These are phyloP conservation scores for Colletotrichum zoysiae DNA, from an alignment of 2,329 filamentous ascomycete species.

Conservation along the genomic window DNA sequence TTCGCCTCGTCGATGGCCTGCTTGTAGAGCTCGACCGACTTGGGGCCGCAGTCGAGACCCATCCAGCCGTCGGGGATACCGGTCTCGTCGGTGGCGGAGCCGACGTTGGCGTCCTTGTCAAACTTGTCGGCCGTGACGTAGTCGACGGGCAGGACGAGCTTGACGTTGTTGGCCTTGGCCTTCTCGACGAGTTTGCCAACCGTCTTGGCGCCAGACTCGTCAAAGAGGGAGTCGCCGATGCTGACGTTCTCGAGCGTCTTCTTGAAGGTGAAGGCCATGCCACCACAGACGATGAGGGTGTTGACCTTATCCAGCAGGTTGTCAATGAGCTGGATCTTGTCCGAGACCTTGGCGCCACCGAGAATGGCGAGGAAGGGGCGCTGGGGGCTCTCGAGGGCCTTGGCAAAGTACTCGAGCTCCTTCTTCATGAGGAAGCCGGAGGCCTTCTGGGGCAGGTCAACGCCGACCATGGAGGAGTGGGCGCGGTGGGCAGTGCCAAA, in stretches of 20 bases:
- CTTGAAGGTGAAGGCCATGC: slow-evolving; percentile 99
- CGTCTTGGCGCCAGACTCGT: slow-evolving; percentile 93
- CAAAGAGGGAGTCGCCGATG: slow-evolving; percentile 93
- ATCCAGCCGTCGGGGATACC: slow-evolving; percentile 98
- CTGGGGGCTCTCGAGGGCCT: slow-evolving; percentile 93
- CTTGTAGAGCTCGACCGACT: slow-evolving; percentile 91
- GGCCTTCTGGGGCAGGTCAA: slow-evolving; percentile 95
- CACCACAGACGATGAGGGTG: slow-evolving; percentile 95
- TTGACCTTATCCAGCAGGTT: slow-evolving; percentile 99
- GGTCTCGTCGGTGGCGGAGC: slow-evolving; percentile 84
- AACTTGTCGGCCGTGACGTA: slow-evolving; percentile 98
- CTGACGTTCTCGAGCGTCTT: slow-evolving; percentile 93
- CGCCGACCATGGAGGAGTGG: slow-evolving; percentile 99
- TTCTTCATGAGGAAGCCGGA: slow-evolving; percentile 99
- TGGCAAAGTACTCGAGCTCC: slow-evolving; percentile 99
- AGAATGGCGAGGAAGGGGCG: slow-evolving; percentile 98
- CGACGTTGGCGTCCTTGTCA: slow-evolving; percentile 82
- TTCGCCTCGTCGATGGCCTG: slow-evolving; percentile 87
- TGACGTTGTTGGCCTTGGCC: slow-evolving; percentile 95
- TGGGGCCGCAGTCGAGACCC: slow-evolving; percentile 93
- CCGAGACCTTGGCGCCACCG: slow-evolving; percentile 96
- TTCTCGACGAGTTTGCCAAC: slow-evolving; percentile 90
- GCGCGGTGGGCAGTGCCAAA: slow-evolving; percentile 98
- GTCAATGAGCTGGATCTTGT: slow-evolving; percentile 99
- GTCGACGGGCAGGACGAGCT: slow-evolving; percentile 94